phyloP scores from a whole-genome alignment of 148 eudicot species.

The Fagopyrum homotropicum region DNA sequence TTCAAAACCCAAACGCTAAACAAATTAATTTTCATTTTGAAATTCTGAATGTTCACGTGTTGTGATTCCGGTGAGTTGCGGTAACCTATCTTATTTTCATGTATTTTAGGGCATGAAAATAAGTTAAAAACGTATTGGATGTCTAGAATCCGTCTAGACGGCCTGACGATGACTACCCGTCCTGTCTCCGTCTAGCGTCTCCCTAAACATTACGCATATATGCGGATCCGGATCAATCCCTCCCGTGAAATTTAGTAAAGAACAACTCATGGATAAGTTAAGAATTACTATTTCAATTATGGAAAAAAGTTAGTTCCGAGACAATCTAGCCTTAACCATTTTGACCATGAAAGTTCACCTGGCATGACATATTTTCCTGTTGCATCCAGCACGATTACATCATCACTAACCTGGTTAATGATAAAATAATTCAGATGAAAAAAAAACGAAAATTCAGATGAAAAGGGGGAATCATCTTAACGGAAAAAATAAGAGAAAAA shows the following conservation, averaged over 20 bases:
- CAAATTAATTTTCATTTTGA: too few species aligned
- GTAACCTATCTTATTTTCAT: too few species aligned
- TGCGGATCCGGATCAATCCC: conserved; percentile 97
- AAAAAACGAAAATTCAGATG: not conserved
- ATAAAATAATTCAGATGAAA: not conserved
- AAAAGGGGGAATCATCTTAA: not conserved
- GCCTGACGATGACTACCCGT: too few species aligned
- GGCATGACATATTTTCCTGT: conserved; percentile 97
- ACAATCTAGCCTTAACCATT: too few species aligned
- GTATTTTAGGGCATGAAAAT: too few species aligned
- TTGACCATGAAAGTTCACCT: conserved; percentile 33
- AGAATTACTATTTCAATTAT: not conserved
- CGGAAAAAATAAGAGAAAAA: not conserved
- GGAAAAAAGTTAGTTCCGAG: not conserved
- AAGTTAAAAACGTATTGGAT: too few species aligned
- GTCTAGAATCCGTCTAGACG: too few species aligned
- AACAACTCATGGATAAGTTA: not conserved
- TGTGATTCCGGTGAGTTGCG: too few species aligned
- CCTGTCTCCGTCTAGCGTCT: too few species aligned
- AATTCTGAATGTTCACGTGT: too few species aligned
- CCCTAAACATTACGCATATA: conserved; percentile 3
- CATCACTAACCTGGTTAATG: conserved; percentile 63
- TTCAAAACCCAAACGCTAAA: too few species aligned
- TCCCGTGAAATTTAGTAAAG: conserved; percentile 31
- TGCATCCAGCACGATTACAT: conserved; percentile 70